A percentile compares a stretch with the other conserved stretches of the same genome.
These are phyloP conservation scores for Boletellus ananas DNA, from an alignment of 768 basidiomycete genomes.

Conservation along the genomic window DNA sequence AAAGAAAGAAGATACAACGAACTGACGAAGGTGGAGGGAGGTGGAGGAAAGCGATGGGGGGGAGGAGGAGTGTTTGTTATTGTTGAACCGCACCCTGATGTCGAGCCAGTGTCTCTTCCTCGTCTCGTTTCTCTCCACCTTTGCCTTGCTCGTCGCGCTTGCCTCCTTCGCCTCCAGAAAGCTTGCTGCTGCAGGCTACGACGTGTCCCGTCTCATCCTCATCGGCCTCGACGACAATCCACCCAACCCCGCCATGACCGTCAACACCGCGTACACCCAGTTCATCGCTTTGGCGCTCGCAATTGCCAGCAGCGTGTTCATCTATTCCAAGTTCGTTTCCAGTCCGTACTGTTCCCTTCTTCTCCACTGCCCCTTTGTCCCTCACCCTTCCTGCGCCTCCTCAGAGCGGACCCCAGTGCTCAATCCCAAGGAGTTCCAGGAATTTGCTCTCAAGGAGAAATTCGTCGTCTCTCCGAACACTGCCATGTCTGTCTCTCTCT, in stretches of 20 bases:
- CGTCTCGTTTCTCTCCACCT: conserved; percentile 45
- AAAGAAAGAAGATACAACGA: background rate
- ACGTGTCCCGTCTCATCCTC: conserved; percentile 58
- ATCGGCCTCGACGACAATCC: conserved; percentile 41
- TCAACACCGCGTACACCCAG: conserved; percentile 32
- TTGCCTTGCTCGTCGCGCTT: conserved; percentile 44
- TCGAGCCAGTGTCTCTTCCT: conserved; percentile 50
- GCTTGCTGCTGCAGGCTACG: conserved; percentile 54
- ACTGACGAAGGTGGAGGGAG: background rate
- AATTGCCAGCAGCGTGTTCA: conserved; percentile 43
- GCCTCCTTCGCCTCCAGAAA: conserved; percentile 38
- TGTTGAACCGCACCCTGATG: conserved; percentile 2
- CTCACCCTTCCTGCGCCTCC: background rate
- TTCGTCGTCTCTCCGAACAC: conserved; percentile 90
- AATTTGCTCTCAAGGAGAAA: conserved; percentile 80
- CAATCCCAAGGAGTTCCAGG: conserved; percentile 72
- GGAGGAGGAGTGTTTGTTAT: conserved; percentile 8
- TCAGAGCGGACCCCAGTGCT: conserved; percentile 68
- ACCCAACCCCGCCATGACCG: conserved; percentile 10
- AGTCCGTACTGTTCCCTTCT: conserved; percentile 30
- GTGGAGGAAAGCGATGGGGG: background rate
- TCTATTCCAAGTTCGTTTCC: conserved; percentile 51
- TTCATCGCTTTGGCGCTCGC: conserved; percentile 51
- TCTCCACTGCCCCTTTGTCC: background rate
- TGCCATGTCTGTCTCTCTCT: conserved; percentile 66